Evolutionary conservation across 1,284 basidiomycete genomes (phyloP).

Genomic region (Tylopilus orsonianus): DNA sequence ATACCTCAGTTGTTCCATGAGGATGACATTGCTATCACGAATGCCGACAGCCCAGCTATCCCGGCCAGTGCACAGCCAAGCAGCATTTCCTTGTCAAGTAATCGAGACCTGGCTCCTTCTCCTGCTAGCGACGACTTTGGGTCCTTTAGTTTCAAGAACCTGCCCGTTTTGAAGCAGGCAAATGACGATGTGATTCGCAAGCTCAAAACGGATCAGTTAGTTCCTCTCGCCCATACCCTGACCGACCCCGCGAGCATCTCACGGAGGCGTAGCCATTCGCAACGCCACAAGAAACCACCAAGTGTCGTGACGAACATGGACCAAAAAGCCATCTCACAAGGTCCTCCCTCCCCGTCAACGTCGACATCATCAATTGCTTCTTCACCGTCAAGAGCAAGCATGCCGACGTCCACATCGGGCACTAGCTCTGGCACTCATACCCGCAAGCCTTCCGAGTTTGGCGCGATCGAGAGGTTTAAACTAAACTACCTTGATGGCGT

Average conservation of each 20-base stretch:
- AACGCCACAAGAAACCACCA: slow-evolving; percentile 73
- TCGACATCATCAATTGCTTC: slow-evolving; percentile 93
- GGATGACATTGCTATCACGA: slow-evolving; percentile 64
- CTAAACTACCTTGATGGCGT: slow-evolving; percentile 71
- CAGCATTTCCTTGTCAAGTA: slow-evolving; percentile 45
- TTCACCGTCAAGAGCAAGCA: slow-evolving; percentile 78
- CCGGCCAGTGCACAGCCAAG: slow-evolving; percentile 44
- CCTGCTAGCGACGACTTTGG: slow-evolving; percentile 89
- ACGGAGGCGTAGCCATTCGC: slow-evolving; percentile 72
- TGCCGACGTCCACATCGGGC: slow-evolving; percentile 71
- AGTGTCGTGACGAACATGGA: slow-evolving; percentile 72
- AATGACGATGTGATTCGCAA: slow-evolving; percentile 99
- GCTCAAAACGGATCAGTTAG: slow-evolving; percentile 81
- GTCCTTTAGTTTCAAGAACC: slow-evolving; percentile 97
- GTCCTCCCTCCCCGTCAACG: slow-evolving; percentile 86
- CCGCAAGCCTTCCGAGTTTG: slow-evolving; percentile 83
- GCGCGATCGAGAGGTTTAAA: slow-evolving; percentile 84
- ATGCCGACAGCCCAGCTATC: slow-evolving; percentile 48
- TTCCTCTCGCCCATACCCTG: slow-evolving; percentile 69
- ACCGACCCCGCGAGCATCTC: slow-evolving; percentile 57
- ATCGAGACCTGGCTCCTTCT: slow-evolving; percentile 46
- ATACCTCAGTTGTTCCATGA: slow-evolving; percentile 87
- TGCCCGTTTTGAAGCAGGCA: slow-evolving; percentile 95
- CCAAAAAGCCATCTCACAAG: slow-evolving; percentile 56
- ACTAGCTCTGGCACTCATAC: slow-evolving; percentile 55